A percentile compares a stretch with the other conserved stretches of the same genome.
phyloP scores from a whole-genome alignment of 148 eudicot genomes.

The Drosera capensis region DNA sequence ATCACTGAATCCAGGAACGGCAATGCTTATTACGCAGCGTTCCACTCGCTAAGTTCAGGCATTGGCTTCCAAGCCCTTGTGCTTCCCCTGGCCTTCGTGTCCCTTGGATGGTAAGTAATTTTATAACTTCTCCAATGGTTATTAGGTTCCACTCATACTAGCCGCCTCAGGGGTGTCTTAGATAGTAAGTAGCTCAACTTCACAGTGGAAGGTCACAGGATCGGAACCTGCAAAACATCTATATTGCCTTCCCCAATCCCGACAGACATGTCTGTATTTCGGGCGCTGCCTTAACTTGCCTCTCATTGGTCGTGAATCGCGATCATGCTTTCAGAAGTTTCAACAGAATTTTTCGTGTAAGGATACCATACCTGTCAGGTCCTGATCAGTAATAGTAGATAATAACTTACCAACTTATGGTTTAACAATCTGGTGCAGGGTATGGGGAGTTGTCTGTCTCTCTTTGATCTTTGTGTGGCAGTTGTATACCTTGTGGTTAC shows the following conservation, averaged over 20 bases:
- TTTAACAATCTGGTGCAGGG: slow-evolving; percentile 24
- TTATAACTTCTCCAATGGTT: background rate
- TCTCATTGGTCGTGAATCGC: too few relatives aligned
- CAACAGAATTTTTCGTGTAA: background rate
- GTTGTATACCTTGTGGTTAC: slow-evolving; percentile 59
- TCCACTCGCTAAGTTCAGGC: slow-evolving; percentile 56
- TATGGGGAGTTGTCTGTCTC: slow-evolving; percentile 45
- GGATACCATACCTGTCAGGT: too few relatives aligned
- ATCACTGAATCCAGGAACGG: slow-evolving; percentile 71
- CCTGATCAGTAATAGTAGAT: background rate
- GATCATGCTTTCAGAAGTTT: too few relatives aligned
- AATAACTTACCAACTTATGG: background rate
- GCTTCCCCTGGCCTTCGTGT: slow-evolving; percentile 57
- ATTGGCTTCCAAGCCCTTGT: slow-evolving; percentile 76
- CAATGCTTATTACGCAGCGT: slow-evolving; percentile 59
- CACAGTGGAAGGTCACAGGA: too few relatives aligned
- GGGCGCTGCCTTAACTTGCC: too few relatives aligned
- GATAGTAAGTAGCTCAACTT: too few relatives aligned
- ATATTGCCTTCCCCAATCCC: too few relatives aligned
- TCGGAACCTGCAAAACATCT: too few relatives aligned
- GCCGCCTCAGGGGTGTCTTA: too few relatives aligned
- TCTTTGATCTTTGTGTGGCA: slow-evolving; percentile 65
- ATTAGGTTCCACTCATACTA: background rate
- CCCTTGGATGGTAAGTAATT: slow-evolving; percentile 52
- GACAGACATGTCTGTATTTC: background rate